These are phyloP conservation scores for Mortierella alpina DNA, from an alignment of 192 early-diverging fungal genomes.

Conservation along the genomic window DNA sequence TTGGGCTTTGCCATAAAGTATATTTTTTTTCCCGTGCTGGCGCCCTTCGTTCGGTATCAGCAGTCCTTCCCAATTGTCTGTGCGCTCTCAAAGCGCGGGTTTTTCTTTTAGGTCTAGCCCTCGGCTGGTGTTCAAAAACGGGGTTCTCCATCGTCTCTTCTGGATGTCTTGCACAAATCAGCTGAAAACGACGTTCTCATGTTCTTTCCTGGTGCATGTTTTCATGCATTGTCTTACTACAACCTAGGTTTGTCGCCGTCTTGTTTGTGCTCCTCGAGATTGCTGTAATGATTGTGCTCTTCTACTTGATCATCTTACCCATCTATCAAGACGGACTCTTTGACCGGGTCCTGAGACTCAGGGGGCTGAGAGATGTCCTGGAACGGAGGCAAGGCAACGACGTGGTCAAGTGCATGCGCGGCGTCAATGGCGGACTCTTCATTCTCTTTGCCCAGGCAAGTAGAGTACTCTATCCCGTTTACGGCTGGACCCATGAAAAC, in stretches of 20 bases:
- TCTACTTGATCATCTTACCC: slow-evolving; percentile 68
- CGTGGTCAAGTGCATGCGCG: slow-evolving; percentile 58
- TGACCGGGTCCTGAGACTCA: slow-evolving; percentile 62
- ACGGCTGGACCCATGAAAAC: background rate
- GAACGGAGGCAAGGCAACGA: slow-evolving; percentile 50
- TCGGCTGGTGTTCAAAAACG: too few relatives aligned
- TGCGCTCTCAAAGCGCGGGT: too few relatives aligned
- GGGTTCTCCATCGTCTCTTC: too few relatives aligned
- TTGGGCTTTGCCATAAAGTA: too few relatives aligned
- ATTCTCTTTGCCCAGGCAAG: slow-evolving; percentile 53
- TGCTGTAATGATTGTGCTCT: slow-evolving; percentile 60
- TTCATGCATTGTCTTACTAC: background rate
- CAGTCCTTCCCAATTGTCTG: too few relatives aligned
- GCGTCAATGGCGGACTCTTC: slow-evolving; percentile 52
- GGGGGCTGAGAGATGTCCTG: slow-evolving; percentile 59
- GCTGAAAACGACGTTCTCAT: background rate
- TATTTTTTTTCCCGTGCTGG: background rate
- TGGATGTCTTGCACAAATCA: background rate
- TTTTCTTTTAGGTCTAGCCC: too few relatives aligned
- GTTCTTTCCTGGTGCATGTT: background rate
- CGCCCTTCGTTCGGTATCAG: background rate
- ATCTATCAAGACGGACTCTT: slow-evolving; percentile 69
- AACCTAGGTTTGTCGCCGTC: slow-evolving; percentile 56
- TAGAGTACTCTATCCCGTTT: background rate
- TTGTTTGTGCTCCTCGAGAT: slow-evolving; percentile 70